A percentile compares a stretch with the other conserved stretches of the same genome.
Evolutionary conservation across 2,329 filamentous ascomycete genomes (phyloP).

Genomic region (Nigrospora osmanthi): DNA sequence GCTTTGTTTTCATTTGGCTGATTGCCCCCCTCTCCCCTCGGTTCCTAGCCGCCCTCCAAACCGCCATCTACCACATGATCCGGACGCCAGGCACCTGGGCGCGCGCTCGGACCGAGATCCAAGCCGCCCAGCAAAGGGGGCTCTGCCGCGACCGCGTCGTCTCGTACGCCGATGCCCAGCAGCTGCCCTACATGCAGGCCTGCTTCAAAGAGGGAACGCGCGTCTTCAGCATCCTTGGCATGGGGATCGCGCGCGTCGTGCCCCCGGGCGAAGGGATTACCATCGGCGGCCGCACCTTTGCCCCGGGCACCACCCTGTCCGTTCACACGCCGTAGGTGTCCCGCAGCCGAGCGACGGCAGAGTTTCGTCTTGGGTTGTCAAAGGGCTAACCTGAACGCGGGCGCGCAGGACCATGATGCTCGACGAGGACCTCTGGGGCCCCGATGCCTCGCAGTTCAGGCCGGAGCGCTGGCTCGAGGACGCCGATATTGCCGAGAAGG

Average conservation of each 20-base stretch:
- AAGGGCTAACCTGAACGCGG: too few species aligned
- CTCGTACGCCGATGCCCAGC: constrained; percentile 16
- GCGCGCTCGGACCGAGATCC: not conserved
- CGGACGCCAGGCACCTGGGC: not conserved
- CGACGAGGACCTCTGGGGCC: constrained; percentile 1
- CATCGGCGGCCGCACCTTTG: constrained; percentile 1
- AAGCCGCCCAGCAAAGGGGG: not conserved
- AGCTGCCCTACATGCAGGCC: constrained; percentile 21
- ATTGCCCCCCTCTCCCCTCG: not conserved
- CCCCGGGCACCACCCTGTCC: constrained; percentile 1
- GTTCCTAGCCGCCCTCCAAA: not conserved
- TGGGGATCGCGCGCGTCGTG: constrained; percentile 3
- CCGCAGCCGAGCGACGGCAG: not conserved
- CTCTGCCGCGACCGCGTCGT: constrained; percentile 6
- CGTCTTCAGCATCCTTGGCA: not conserved
- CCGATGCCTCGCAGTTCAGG: constrained; percentile 3
- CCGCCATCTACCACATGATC: not conserved
- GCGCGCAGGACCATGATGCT: not conserved
- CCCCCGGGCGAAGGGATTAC: not conserved
- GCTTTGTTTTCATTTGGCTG: not conserved
- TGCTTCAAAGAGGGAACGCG: constrained; percentile 6
- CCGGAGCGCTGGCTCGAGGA: constrained; percentile 4
- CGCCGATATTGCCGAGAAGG: not conserved
- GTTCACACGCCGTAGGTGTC: constrained; percentile 2
- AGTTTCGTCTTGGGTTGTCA: constrained; percentile 3